Evolutionary conservation across 768 basidiomycete genomes (phyloP), one percentile per base, ranked within the genome.

Genomic region (Inosperma sp.): DNA sequence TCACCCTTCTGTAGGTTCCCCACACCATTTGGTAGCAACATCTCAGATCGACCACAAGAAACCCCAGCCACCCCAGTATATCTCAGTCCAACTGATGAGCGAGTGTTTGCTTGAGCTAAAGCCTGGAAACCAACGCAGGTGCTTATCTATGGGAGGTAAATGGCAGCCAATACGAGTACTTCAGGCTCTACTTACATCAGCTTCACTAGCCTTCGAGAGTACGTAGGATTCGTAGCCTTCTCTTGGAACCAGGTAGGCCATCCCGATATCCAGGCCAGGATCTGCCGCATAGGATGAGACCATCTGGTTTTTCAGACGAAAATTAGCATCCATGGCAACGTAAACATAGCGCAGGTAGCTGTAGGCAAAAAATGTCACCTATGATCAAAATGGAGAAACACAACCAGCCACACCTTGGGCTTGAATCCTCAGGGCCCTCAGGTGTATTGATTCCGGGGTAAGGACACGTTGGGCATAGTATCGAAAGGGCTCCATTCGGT

Each of bases 381-480:
- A n/a, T n/a, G n/a, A n/a, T n/a, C n/a, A n/a, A n/a, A n/a, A n/a
- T n/a, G n/a, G n/a, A n/a, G n/a, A n/a, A n/a, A n/a, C n/a, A n/a
- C n/a, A n/a, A n/a, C n/a, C n/a, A n/a, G n/a, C n/a, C n/a, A n/a
- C n/a, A n/a, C n/a, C n/a, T n/a, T n/a, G n/a, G n/a, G n/a, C n/a
- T n/a, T n/a, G n/a, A n/a, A n/a, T n/a, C n/a, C n/a, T n/a, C n/a
- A n/a, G n/a, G n/a, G n/a, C n/a, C n/a, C n/a, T 41, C 49, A 0
- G 62, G 60, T 3, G 67, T 49, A 49, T 69, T 68, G 0, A 57
- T 56, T 0, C 59, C 62, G 0, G 63, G 66, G 2, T 62, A 57
- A 0, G 62, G 67, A 49, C 67, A 70, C 0, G 63, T 59, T 2
- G 62, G 62, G 39, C 68, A 70, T 6, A 45, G 9, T 0, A 68